phyloP scores from a whole-genome alignment of 176 grass and related monocot species.

The Aegilops speltoides region DNA sequence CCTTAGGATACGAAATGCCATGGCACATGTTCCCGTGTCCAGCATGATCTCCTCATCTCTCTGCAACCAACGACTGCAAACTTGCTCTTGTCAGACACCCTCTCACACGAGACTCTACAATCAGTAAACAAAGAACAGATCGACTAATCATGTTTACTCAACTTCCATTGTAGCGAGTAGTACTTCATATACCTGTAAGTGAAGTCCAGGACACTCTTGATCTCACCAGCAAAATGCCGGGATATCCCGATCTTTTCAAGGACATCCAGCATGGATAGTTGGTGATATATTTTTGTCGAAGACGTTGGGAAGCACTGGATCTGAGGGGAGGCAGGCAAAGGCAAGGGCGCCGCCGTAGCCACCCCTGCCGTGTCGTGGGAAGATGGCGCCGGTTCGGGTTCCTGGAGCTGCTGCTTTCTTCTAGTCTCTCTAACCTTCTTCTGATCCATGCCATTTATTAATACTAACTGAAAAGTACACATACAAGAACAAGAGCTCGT shows the following conservation, averaged over 20 bases:
- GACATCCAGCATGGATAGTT: slow-evolving; percentile 51
- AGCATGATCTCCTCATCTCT: slow-evolving; percentile 48
- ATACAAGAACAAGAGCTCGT: background rate
- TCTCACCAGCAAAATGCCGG: slow-evolving; percentile 47
- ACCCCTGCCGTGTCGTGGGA: too few species aligned
- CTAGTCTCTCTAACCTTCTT: background rate
- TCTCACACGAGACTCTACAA: background rate
- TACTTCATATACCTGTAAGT: slow-evolving; percentile 40
- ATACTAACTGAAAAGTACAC: background rate
- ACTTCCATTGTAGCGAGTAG: background rate
- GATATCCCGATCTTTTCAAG: slow-evolving; percentile 62
- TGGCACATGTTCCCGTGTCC: slow-evolving; percentile 50
- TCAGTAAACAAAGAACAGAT: background rate
- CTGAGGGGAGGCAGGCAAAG: background rate
- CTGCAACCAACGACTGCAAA: slow-evolving; percentile 55
- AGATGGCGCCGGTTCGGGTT: background rate
- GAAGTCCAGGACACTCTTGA: slow-evolving; percentile 47
- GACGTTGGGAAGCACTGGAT: background rate
- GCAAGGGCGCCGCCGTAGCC: background rate
- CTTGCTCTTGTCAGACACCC: background rate
- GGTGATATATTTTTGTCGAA: slow-evolving; percentile 36
- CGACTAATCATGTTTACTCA: background rate
- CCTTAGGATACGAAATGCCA: slow-evolving; percentile 64
- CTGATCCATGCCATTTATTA: background rate
- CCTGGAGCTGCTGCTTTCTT: background rate